These are phyloP conservation scores for Globisporangium canariense DNA, from an alignment of 352 stramenopile genomes.

Conservation along the genomic window DNA sequence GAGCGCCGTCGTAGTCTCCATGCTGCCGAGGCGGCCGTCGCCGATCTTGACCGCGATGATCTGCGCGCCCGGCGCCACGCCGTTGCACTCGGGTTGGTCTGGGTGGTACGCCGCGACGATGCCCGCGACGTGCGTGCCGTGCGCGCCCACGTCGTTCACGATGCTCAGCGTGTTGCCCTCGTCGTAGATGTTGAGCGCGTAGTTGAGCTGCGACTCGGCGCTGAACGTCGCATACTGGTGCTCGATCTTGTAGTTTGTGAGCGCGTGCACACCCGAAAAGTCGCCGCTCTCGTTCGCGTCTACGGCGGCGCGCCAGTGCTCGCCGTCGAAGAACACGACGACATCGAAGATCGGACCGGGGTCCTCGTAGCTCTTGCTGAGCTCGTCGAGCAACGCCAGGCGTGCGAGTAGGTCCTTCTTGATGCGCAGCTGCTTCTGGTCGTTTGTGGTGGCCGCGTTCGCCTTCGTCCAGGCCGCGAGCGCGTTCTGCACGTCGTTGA, in stretches of 20 bases:
- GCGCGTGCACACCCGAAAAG: constrained; percentile 52
- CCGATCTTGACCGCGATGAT: constrained; percentile 95
- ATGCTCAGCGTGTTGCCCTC: constrained; percentile 91
- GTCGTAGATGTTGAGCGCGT: constrained; percentile 94
- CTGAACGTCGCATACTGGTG: constrained; percentile 86
- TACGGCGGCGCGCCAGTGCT: constrained; percentile 78
- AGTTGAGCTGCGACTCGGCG: constrained; percentile 92
- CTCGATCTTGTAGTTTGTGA: constrained; percentile 81
- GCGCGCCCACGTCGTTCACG: constrained; percentile 90
- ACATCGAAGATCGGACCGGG: constrained; percentile 91
- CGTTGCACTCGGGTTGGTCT: constrained; percentile 86
- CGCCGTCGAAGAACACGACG: constrained; percentile 88
- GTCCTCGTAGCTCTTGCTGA: constrained; percentile 83
- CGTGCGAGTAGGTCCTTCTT: constrained; percentile 86
- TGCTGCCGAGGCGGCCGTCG: constrained; percentile 90
- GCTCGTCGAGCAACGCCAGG: constrained; percentile 65
- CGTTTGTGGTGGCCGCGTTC: constrained; percentile 69
- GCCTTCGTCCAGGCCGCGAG: constrained; percentile 51
- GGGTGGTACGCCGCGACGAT: constrained; percentile 92
- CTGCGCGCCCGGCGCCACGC: constrained; percentile 92
- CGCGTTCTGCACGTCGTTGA: constrained; percentile 63
- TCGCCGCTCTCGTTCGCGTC: constrained; percentile 86
- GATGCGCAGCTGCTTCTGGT: constrained; percentile 35
- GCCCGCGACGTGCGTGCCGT: constrained; percentile 95
- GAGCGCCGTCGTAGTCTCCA: constrained; percentile 92